Base-by-base conservation (phyloP, 495 filamentous ascomycete genomes). In the Bacidia gigantensis region DNA sequence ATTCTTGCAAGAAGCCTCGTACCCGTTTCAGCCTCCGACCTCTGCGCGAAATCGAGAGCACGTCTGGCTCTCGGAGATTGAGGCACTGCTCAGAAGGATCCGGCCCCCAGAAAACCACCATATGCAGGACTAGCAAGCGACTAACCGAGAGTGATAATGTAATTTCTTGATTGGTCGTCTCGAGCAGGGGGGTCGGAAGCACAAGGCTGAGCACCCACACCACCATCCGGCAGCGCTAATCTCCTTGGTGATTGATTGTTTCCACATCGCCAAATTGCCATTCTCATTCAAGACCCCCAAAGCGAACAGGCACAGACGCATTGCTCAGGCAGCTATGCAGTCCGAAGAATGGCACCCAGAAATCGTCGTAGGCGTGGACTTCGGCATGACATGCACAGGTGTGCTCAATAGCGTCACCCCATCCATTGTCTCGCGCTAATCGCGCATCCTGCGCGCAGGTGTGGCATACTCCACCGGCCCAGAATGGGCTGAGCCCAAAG, bases 361-460 rank as follows among this genome's bases (percentile, higher is more conserved):
- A 56, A 73, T 81, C 54, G 60, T 79, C 11, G 69, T 82, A 23
- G 76, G 76, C 14, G 64, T 83, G 46, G 79, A 83, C 56, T 67
- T 82, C 51, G 79, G 79, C 1, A 81, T 79, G 65, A 82, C 79
- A 22, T 80, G 69, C 51, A 78, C 76, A 50, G 76, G 76, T 74
- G 67, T 51, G 64, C n/a, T 11, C 17, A 26, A 5, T 7, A 5
- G 7, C 29, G 29, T 5, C 29, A 35, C 14, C 23, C n/a, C 23
- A 7, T 3, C 18, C 29, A 14, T 20, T 22, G 17, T 35, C 18
- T 40, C 23, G n/a, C 26, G 25, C 11, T 12, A 46, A 46, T 58
- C 35, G 62, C 35, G 17, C n/a, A 14, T 21, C 7, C 7, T 46
- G 14, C 41, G 35, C 32, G 54, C 50, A 71, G 78, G 77, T 17